These are phyloP conservation scores for Trichophyton verrucosum DNA, from an alignment of 2,329 filamentous ascomycete genomes.

Conservation along the genomic window DNA sequence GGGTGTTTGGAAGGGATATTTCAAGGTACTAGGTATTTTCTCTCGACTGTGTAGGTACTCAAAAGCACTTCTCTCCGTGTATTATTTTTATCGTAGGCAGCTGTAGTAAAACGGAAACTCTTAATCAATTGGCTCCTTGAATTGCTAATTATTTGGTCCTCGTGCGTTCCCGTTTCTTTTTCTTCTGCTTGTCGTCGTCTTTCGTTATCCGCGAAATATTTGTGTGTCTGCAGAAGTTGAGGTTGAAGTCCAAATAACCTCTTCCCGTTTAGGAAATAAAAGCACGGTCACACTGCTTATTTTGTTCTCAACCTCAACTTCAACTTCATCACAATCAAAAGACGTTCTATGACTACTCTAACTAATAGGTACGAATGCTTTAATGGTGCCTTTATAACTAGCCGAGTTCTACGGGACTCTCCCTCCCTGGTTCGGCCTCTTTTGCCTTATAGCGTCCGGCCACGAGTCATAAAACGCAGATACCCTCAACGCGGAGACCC, in stretches of 20 bases:
- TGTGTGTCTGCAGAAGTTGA: neutral
- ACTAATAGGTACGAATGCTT: neutral
- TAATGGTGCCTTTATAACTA: neutral
- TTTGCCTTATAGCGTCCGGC: too few species aligned
- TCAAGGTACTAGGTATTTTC: slow-evolving; percentile 26
- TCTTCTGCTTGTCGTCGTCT: too few species aligned
- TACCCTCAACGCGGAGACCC: too few species aligned
- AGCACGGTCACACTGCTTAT: neutral
- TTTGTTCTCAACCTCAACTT: neutral
- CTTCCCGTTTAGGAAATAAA: neutral
- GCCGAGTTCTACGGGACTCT: too few species aligned
- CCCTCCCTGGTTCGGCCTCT: too few species aligned
- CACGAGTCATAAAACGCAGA: too few species aligned
- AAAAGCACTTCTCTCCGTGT: neutral
- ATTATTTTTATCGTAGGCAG: neutral
- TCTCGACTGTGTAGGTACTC: neutral
- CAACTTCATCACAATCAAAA: neutral
- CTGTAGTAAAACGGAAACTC: too few species aligned
- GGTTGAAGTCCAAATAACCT: neutral
- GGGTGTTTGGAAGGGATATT: slow-evolving; percentile 33
- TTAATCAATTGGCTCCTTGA: too few species aligned
- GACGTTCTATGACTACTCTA: neutral
- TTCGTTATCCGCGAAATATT: neutral
- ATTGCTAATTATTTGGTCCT: too few species aligned
- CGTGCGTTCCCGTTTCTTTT: neutral